Evolutionary conservation across 441 rosid species (phyloP).

Genomic region (Brassica hybrid): DNA sequence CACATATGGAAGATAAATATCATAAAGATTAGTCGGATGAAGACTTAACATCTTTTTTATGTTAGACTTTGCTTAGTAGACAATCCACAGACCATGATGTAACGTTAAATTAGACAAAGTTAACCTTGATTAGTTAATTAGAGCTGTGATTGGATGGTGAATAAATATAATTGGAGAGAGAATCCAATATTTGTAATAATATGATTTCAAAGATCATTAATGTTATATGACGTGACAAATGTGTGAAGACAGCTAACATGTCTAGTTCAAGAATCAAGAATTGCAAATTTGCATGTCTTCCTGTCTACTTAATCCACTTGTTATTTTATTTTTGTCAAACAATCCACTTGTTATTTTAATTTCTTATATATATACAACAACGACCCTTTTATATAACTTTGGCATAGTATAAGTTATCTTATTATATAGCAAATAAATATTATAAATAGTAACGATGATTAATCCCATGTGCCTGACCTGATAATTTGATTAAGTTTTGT

Average conservation of each 20-base stretch:
- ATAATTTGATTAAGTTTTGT: conserved; percentile 9
- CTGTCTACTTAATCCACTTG: conserved; percentile 30
- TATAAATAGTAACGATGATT: conserved; percentile 18
- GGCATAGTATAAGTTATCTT: neutral
- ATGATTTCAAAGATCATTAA: neutral
- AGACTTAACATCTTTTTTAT: conserved; percentile 9
- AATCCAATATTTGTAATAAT: conserved; percentile 20
- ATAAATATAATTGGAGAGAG: conserved; percentile 36
- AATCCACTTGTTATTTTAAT: conserved; percentile 11
- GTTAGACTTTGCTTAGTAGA: conserved; percentile 8
- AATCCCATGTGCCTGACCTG: conserved; percentile 31
- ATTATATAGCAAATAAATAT: neutral
- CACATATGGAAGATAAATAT: neutral
- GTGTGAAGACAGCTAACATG: conserved; percentile 40
- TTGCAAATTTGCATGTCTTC: conserved; percentile 42
- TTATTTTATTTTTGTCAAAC: neutral
- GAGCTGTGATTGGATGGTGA: conserved; percentile 27
- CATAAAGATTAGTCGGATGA: neutral
- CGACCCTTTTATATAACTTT: neutral
- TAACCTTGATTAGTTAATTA: too few species aligned
- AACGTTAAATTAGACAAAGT: neutral
- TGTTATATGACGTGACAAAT: too few species aligned
- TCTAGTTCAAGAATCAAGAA: conserved; percentile 15
- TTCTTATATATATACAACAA: neutral
- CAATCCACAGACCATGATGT: conserved; percentile 10